Percentiles rank a stretch among this genome's conserved stretches.
Evolutionary conservation across 1,284 basidiomycete species (phyloP).

Genomic region (Marasmius sp.): DNA sequence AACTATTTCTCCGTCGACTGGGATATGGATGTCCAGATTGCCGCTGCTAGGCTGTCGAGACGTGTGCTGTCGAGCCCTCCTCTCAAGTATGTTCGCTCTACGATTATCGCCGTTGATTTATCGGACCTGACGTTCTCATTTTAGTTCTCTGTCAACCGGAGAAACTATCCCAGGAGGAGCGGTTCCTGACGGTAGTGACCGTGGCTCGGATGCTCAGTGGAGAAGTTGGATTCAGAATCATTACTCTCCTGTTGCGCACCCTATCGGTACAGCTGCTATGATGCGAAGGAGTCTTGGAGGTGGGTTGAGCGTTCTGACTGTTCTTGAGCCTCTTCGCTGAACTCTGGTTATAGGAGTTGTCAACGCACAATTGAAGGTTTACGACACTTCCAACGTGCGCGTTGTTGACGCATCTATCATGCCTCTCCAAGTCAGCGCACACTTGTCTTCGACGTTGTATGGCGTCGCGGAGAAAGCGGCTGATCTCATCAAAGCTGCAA

Average conservation of each 20-base stretch:
- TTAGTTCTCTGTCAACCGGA: constrained; percentile 26
- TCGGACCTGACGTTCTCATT: background rate
- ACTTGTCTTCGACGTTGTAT: constrained; percentile 8
- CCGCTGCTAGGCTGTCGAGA: constrained; percentile 45
- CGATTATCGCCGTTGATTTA: background rate
- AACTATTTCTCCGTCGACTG: constrained; percentile 50
- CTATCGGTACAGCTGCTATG: constrained; percentile 3
- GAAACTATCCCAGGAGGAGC: constrained; percentile 39
- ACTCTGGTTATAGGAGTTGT: background rate
- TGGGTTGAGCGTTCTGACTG: background rate
- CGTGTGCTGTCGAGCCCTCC: constrained; percentile 42
- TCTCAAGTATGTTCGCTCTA: constrained; percentile 28
- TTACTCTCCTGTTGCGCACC: background rate
- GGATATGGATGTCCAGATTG: constrained; percentile 51
- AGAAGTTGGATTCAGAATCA: constrained; percentile 12
- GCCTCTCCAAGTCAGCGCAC: constrained; percentile 9
- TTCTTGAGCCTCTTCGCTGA: background rate
- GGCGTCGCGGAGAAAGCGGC: constrained; percentile 12
- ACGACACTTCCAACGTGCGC: constrained; percentile 5
- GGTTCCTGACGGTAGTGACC: constrained; percentile 43
- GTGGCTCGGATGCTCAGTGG: constrained; percentile 13
- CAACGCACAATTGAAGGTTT: constrained; percentile 4
- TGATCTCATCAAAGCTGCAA: constrained; percentile 4
- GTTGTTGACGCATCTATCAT: constrained; percentile 12
- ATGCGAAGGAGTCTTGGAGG: constrained; percentile 2